Evolutionary conservation across 768 basidiomycete species (phyloP).

Genomic region (Cubamyces sp.): DNA sequence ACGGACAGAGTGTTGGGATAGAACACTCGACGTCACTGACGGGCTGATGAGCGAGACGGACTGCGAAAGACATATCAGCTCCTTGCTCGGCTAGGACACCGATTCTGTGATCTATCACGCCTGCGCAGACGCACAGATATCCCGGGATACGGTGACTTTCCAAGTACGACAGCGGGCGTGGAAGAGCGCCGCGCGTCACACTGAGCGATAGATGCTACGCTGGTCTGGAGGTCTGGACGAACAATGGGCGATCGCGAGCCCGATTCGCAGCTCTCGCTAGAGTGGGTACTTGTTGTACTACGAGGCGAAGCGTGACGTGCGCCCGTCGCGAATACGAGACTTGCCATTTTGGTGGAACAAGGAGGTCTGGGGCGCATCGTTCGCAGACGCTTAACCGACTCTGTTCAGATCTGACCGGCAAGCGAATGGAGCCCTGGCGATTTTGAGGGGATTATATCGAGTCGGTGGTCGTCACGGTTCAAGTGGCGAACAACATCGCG

Average conservation of each 20-base stretch:
- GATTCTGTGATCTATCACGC: conserved; percentile 2
- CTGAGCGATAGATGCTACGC: neutral
- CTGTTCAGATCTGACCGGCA: neutral
- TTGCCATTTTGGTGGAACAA: conserved; percentile 18
- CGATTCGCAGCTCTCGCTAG: conserved; percentile 10
- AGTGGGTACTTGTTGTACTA: conserved; percentile 18
- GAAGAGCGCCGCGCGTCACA: neutral
- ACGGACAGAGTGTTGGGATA: neutral
- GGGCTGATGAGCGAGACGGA: conserved; percentile 6
- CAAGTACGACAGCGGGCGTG: no score
- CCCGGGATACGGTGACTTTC: neutral
- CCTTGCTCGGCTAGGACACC: conserved; percentile 8
- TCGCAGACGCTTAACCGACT: neutral
- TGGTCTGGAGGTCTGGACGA: conserved; percentile 1
- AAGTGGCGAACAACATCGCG: neutral
- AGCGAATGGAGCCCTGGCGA: no score
- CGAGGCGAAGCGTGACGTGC: neutral
- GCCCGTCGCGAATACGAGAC: conserved; percentile 6
- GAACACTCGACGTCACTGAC: conserved; percentile 20
- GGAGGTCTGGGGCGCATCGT: neutral
- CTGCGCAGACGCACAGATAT: neutral
- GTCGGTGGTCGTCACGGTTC: neutral
- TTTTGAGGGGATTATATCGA: no score
- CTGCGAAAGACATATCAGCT: conserved; percentile 8
- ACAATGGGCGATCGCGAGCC: conserved; percentile 20